Evolutionary conservation across 2,329 filamentous ascomycete species (phyloP), one percentile per base, ranked within the genome.

Genomic region (Penicillium sp.): DNA sequence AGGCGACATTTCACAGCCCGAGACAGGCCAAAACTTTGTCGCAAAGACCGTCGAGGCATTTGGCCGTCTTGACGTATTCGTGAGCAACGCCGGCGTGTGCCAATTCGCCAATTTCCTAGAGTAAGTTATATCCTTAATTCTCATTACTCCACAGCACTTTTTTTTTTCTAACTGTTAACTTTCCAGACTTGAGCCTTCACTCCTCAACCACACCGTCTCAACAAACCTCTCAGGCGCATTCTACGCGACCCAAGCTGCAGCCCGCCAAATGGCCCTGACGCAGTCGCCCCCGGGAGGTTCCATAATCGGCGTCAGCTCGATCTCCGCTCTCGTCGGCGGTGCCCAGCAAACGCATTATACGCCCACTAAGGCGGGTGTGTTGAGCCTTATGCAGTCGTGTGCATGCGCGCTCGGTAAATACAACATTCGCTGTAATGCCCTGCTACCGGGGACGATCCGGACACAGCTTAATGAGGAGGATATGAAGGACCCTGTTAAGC

Each of bases 191-290:
- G 79, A 84, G 9, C 81, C 85, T 1, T 82, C 87, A 53, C 84
- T 95, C 51, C 88, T 91, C 67, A 76, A 82, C 57, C 78, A 80
- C 51, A 95, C 91, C 2, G 78, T 95, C 38, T 78, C 82, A 35
- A 93, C 89, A 46, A 96, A 96, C 74, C 84, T 96, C 61, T 85
- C 87, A 62, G 91, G 91, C 41, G 89, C 91, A n/a, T 96, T 95
- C 77, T 92, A 91, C 76, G 82, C 89, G 34, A 87, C 89, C 19
- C 91, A 96, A 78, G 89, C 91, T 0, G 91, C 90, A 2, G 91
- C 90, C 1, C 83, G 86, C 2, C 90, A 94, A 70, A 94, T 96
- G 88, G 85, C 87, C 0, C 75, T 95, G 82, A 82, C 84, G 0
- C 77, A 89, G 64, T 76, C 79, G 2, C 84, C 86, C 0, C 73